A percentile compares a stretch with the other conserved stretches of the same genome.
Evolutionary conservation across 164 flowering plant species (phyloP).

Genomic region (Protea cynaroides): DNA sequence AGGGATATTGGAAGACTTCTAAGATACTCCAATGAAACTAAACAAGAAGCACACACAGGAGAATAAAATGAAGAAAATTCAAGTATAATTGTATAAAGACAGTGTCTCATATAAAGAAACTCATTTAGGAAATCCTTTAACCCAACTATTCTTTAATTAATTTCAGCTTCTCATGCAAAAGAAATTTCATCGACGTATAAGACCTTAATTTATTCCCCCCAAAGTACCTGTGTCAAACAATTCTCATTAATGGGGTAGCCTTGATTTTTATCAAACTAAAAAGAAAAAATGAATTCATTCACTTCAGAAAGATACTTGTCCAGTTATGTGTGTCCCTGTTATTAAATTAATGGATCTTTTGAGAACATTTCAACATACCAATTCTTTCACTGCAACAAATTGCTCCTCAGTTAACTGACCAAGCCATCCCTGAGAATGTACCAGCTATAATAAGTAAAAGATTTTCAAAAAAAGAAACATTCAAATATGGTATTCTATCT

Average conservation of each 20-base stretch:
- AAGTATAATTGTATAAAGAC: background rate
- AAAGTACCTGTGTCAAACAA: no score
- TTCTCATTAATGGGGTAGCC: no score
- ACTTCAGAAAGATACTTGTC: no score
- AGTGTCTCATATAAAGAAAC: no score
- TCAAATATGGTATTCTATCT: background rate
- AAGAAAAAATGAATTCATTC: no score
- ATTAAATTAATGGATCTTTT: background rate
- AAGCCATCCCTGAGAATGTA: constrained; percentile 67
- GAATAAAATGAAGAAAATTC: constrained; percentile 3
- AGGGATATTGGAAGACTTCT: background rate
- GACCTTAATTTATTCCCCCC: no score
- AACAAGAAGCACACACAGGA: background rate
- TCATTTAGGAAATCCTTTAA: background rate
- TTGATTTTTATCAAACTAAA: no score
- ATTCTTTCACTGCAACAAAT: constrained; percentile 97
- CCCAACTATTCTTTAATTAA: no score
- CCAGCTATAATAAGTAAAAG: no score
- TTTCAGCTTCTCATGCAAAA: no score
- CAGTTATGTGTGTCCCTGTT: background rate
- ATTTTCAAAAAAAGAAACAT: constrained; percentile 1
- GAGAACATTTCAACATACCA: constrained; percentile 38
- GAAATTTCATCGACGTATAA: no score
- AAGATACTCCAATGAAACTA: background rate
- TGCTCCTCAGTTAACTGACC: constrained; percentile 93